Conservation (phyloP, 2,329 filamentous ascomycete species). For the Neonectria punicea region DNA sequence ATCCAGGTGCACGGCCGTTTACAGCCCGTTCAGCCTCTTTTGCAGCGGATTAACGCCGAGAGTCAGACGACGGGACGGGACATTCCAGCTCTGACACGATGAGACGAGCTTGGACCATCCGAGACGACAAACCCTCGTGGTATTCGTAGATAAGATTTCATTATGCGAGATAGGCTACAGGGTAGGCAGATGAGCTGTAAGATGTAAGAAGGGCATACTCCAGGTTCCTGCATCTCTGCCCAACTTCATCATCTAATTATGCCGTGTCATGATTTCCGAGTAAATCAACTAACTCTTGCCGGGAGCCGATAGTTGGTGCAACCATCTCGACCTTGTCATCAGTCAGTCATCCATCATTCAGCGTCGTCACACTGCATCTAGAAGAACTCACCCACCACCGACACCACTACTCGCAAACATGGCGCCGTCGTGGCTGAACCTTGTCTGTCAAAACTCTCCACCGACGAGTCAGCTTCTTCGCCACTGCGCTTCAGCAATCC, state of each 20-base stretch:
- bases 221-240: background rate
- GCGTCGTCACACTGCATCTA: background rate
- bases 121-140: too few species aligned
- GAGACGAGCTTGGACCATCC: slow-evolving; percentile 8
- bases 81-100: slow-evolving; percentile 9
- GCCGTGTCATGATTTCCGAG: background rate
- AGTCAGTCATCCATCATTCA: background rate
- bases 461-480: background rate
- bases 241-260: too few species aligned
- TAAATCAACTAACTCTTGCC: background rate
- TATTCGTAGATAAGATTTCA: too few species aligned
- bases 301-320: too few species aligned
- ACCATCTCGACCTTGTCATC: background rate
- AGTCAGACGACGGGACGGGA: slow-evolving; percentile 6
- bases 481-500: background rate
- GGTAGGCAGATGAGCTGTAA: background rate
- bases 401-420: background rate
- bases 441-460: background rate
- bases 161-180: background rate
- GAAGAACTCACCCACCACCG: background rate
- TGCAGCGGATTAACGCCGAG: background rate
- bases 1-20: background rate
- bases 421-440: background rate
- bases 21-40: background rate
- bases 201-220: too few species aligned